Conservation (phyloP, 2,329 filamentous ascomycete genomes). For the Stachybotrys elegans region DNA sequence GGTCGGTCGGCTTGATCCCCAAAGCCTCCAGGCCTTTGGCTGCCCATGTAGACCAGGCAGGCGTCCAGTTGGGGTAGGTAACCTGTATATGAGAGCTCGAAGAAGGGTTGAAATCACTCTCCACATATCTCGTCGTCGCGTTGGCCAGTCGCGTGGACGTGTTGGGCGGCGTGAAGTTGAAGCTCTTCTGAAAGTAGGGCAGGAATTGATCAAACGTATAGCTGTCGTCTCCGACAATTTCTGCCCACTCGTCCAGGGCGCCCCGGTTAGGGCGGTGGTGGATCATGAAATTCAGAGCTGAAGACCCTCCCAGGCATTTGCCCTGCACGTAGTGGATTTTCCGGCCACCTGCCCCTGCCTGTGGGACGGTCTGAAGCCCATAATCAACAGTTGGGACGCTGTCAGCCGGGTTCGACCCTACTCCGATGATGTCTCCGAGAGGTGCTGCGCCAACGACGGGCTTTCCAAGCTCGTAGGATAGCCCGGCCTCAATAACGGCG, state of each 20-base stretch:
- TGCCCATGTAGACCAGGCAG: not conserved
- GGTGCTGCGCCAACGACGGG: conserved; percentile 19
- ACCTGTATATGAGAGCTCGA: not conserved
- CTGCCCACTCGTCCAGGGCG: conserved; percentile 24
- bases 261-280: conserved; percentile 25
- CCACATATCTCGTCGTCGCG: conserved; percentile 9
- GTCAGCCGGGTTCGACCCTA: conserved; percentile 14
- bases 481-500: conserved; percentile 33
- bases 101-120: conserved; percentile 3
- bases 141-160: conserved; percentile 4
- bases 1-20: not conserved
- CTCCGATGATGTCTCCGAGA: conserved; percentile 14
- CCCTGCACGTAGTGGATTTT: conserved; percentile 31
- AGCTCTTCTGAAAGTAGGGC: conserved; percentile 24
- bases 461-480: conserved; percentile 25
- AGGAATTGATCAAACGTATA: conserved; percentile 22
- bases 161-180: conserved; percentile 23
- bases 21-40: not conserved
- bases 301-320: conserved; percentile 32
- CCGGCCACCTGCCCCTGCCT: conserved; percentile 13
- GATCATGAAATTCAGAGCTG: conserved; percentile 30
- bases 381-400: conserved; percentile 15
- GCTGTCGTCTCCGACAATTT: conserved; percentile 21
- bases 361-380: conserved; percentile 24
- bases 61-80: not conserved